These are phyloP conservation scores for Fusarium illudens DNA, from an alignment of 2,329 filamentous ascomycete species.

Conservation along the genomic window DNA sequence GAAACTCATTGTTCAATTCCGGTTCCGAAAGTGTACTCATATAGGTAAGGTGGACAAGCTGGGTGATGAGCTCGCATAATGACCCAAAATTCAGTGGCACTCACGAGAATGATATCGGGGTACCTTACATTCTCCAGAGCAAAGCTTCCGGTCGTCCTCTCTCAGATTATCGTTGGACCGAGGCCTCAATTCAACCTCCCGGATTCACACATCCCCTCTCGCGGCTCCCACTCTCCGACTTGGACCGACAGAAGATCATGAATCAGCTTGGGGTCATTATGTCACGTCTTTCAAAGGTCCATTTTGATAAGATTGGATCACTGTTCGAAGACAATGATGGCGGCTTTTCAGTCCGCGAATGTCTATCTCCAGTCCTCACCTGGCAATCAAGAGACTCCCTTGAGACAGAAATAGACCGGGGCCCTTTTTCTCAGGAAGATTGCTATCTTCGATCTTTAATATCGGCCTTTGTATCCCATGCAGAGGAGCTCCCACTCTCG, in stretches of 20 bases:
- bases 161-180: constrained; percentile 30
- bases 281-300: constrained; percentile 10
- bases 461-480: constrained; percentile 35
- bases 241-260: constrained; percentile 26
- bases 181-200: not conserved
- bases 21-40: constrained; percentile 35
- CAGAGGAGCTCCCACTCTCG: constrained; percentile 36
- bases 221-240: constrained; percentile 22
- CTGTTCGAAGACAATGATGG: constrained; percentile 23
- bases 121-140: constrained; percentile 40
- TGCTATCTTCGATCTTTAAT: constrained; percentile 38
- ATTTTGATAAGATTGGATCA: constrained; percentile 37
- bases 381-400: constrained; percentile 38
- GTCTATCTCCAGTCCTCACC: constrained; percentile 30
- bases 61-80: not conserved
- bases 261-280: constrained; percentile 31
- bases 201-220: constrained; percentile 3
- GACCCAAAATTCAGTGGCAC: constrained; percentile 5
- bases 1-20: constrained; percentile 21
- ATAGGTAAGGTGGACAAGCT: constrained; percentile 12
- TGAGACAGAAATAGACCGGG: constrained; percentile 30
- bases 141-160: constrained; percentile 31
- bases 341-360: constrained; percentile 27
- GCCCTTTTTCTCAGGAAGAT: constrained; percentile 37
- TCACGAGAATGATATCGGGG: constrained; percentile 28